A percentile compares a stretch with the other conserved stretches of the same genome.
Evolutionary conservation across 2,329 filamentous ascomycete genomes (phyloP).

Genomic region (Verticillium dahliae): DNA sequence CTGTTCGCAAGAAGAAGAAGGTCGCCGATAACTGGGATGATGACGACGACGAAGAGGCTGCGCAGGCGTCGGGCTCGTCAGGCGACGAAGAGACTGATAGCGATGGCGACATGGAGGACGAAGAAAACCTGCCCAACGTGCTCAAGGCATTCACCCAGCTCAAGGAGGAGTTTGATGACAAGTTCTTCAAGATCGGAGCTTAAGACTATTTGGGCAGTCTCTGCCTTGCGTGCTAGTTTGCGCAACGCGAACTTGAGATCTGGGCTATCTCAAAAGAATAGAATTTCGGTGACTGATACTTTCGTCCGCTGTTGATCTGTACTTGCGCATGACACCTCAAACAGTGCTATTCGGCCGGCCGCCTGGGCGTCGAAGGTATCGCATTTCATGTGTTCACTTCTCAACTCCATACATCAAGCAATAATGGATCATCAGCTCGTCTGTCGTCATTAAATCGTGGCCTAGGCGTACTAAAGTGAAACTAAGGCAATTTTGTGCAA

Average conservation of each 20-base stretch:
- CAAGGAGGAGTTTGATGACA: conserved; percentile 54
- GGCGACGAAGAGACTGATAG: conserved; percentile 21
- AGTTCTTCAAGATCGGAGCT: conserved; percentile 57
- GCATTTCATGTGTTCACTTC: no score
- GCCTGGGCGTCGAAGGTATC: neutral
- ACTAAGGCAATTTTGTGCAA: neutral
- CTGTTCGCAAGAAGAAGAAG: conserved; percentile 20
- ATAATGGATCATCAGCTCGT: neutral
- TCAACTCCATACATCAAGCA: neutral
- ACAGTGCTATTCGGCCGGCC: no score
- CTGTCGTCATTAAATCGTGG: neutral
- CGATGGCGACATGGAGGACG: conserved; percentile 28
- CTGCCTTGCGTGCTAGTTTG: neutral
- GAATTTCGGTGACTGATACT: no score
- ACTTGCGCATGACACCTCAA: neutral
- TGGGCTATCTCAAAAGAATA: no score
- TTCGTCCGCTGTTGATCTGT: no score
- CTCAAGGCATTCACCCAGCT: conserved; percentile 52
- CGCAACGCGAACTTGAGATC: neutral
- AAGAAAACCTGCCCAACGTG: conserved; percentile 45
- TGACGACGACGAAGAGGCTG: conserved; percentile 24
- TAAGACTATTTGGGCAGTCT: conserved; percentile 20
- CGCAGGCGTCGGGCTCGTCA: neutral
- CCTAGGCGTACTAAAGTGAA: neutral
- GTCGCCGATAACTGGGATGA: conserved; percentile 39